phyloP scores from a whole-genome alignment of 768 basidiomycete genomes.

The Mycena galopus region DNA sequence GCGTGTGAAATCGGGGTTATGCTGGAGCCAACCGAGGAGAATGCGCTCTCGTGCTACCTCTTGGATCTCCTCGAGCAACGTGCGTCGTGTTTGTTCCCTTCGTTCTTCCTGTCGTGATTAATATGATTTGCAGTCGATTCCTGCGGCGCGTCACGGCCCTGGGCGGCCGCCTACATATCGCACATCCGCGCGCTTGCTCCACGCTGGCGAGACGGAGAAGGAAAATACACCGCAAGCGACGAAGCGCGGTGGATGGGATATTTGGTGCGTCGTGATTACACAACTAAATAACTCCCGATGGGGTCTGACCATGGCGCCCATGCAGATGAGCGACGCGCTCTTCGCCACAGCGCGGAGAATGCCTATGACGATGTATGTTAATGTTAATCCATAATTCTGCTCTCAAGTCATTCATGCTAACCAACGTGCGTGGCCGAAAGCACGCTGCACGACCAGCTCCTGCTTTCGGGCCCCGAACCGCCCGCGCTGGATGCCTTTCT shows the following conservation, averaged over 20 bases:
- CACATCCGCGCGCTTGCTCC: slow-evolving; percentile 22
- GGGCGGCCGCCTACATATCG: slow-evolving; percentile 24
- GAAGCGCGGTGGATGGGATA: slow-evolving; percentile 4
- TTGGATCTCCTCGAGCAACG: slow-evolving; percentile 17
- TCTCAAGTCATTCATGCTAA: too few species aligned
- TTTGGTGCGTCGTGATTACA: not conserved
- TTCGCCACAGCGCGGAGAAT: not conserved
- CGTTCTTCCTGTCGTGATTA: too few species aligned
- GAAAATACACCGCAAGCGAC: not conserved
- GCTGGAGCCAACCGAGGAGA: not conserved
- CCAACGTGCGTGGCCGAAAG: not conserved
- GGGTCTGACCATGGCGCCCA: too few species aligned
- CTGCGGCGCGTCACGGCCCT: not conserved
- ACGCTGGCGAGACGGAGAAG: too few species aligned
- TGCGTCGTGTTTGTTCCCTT: not conserved
- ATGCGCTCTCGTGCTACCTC: slow-evolving; percentile 12
- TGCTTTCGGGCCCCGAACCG: not conserved
- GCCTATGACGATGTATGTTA: slow-evolving; percentile 17
- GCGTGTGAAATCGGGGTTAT: slow-evolving; percentile 14
- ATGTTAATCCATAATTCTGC: too few species aligned
- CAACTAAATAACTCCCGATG: not conserved
- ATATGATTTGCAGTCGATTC: slow-evolving; percentile 8
- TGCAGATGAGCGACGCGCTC: slow-evolving; percentile 18
- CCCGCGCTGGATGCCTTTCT: slow-evolving; percentile 11
- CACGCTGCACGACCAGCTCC: not conserved